Percentiles rank a stretch among this genome's conserved stretches.
Conservation (phyloP, 345 rosid species). For the Sisymbrium irio region DNA sequence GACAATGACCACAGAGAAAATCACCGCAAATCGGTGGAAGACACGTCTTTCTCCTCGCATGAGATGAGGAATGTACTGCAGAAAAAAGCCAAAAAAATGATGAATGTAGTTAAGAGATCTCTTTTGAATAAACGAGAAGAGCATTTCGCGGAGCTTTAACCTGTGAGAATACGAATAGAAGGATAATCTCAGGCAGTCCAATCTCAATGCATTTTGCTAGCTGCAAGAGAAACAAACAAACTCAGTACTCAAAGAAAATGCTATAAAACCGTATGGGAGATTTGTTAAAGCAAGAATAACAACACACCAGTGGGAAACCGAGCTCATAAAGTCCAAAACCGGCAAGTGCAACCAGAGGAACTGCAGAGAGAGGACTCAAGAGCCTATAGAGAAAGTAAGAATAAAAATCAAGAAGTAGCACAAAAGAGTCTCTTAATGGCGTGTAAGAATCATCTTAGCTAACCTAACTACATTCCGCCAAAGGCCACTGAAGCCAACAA, state of each 20-base stretch:
- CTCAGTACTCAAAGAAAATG: not conserved
- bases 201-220: conserved; percentile 92
- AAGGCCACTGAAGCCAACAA: conserved; percentile 92
- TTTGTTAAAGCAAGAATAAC: not conserved
- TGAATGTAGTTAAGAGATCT: not conserved
- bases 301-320: conserved; percentile 85
- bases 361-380: conserved; percentile 86
- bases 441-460: conserved; percentile 5
- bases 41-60: conserved; percentile 58
- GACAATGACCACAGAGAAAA: conserved; percentile 77
- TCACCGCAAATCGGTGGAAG: conserved; percentile 80
- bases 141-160: conserved; percentile 32
- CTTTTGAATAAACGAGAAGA: not conserved
- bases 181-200: conserved; percentile 80
- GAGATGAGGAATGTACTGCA: conserved; percentile 81
- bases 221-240: conserved; percentile 39
- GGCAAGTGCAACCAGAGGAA: conserved; percentile 81
- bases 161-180: conserved; percentile 82
- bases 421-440: not conserved
- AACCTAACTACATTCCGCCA: conserved; percentile 98
- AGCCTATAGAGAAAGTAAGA: conserved; percentile 44
- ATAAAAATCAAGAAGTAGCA: not conserved
- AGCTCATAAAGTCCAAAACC: conserved; percentile 94
- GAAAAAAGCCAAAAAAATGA: not conserved
- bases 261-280: not conserved